phyloP scores from a whole-genome alignment of 2,329 filamentous ascomycete genomes.

The Beauveria sp. region DNA sequence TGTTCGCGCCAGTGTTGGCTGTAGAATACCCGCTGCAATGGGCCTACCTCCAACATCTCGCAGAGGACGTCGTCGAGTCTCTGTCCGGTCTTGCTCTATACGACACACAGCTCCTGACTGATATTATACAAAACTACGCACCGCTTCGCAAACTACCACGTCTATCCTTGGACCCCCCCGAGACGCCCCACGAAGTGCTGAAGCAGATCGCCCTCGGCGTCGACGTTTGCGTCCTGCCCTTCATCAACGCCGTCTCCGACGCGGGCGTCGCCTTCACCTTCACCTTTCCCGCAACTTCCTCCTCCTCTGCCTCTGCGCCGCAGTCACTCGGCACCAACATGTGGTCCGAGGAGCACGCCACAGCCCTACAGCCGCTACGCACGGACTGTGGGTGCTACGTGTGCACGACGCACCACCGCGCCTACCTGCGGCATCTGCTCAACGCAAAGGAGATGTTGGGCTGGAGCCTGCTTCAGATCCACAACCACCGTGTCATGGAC shows the following conservation, averaged over 20 bases:
- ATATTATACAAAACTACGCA: constrained; percentile 46
- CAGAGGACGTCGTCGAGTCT: constrained; percentile 48
- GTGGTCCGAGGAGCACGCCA: constrained; percentile 57
- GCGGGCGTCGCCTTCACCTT: constrained; percentile 80
- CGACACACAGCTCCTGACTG: constrained; percentile 59
- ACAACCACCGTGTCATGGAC: constrained; percentile 71
- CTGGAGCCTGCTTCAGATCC: constrained; percentile 86
- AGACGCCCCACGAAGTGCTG: constrained; percentile 69
- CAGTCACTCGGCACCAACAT: constrained; percentile 67
- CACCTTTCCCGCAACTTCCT: constrained; percentile 49
- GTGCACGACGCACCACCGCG: constrained; percentile 75
- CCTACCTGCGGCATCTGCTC: constrained; percentile 82
- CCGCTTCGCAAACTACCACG: constrained; percentile 58
- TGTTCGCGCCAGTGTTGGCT: constrained; percentile 66
- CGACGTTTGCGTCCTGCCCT: constrained; percentile 72
- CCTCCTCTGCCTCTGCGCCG: constrained; percentile 1
- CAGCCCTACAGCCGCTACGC: constrained; percentile 54
- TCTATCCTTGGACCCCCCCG: constrained; percentile 63
- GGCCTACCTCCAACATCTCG: constrained; percentile 69
- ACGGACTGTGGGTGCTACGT: constrained; percentile 70
- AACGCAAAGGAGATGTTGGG: constrained; percentile 92
- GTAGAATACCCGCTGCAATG: constrained; percentile 68
- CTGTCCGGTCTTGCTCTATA: constrained; percentile 73
- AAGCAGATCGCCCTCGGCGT: constrained; percentile 68
- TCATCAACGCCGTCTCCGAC: constrained; percentile 68